A percentile compares a stretch with the other conserved stretches of the same genome.
These are phyloP conservation scores for Lunasporangiospora selenospora DNA, from an alignment of 192 early-diverging fungal species.

Conservation along the genomic window DNA sequence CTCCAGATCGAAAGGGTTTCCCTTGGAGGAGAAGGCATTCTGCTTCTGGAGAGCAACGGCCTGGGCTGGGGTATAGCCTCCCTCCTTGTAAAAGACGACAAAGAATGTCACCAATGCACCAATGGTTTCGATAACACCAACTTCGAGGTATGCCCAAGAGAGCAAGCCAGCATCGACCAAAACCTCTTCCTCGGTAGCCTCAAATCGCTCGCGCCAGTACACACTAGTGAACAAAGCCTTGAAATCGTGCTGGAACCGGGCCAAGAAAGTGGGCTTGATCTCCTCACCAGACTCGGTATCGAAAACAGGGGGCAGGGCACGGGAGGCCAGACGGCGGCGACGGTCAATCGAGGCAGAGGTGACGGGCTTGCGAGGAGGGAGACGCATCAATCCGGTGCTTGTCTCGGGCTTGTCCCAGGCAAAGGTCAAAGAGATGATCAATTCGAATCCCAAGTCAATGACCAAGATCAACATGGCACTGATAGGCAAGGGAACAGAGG, in stretches of 20 bases:
- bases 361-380: conserved; percentile 91
- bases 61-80: conserved; percentile 68
- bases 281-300: conserved; percentile 62
- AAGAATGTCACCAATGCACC: conserved; percentile 80
- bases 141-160: conserved; percentile 88
- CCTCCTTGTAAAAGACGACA: conserved; percentile 70
- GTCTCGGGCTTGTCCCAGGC: conserved; percentile 94
- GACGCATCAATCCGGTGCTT: conserved; percentile 79
- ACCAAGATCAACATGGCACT: conserved; percentile 86
- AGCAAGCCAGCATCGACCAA: conserved; percentile 86
- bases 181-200: conserved; percentile 80
- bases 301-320: conserved; percentile 52
- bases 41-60: conserved; percentile 64
- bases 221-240: conserved; percentile 55
- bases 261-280: conserved; percentile 31
- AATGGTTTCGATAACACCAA: conserved; percentile 80
- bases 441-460: conserved; percentile 95
- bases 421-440: conserved; percentile 84
- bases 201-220: conserved; percentile 72
- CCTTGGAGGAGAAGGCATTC: conserved; percentile 44
- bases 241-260: conserved; percentile 31
- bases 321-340: conserved; percentile 61
- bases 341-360: conserved; percentile 76
- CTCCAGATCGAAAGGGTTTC: conserved; percentile 60
- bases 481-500: conserved; percentile 86